These are phyloP conservation scores for Penicillium glabrum DNA, from an alignment of 2,329 filamentous ascomycete species.

Conservation along the genomic window DNA sequence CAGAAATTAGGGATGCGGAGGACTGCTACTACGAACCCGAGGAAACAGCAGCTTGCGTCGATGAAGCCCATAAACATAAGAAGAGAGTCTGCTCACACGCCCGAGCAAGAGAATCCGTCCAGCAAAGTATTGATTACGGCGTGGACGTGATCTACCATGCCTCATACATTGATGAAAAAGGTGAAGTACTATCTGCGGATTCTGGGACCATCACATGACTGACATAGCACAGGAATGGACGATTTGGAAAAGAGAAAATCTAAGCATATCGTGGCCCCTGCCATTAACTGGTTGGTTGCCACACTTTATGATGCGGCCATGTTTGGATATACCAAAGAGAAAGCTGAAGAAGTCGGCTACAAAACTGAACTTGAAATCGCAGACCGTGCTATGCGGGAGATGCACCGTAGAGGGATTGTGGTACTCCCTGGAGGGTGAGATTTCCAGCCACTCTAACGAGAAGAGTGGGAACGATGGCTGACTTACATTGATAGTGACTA, in stretches of 20 bases:
- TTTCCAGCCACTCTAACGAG: accelerated
- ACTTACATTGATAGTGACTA: background rate
- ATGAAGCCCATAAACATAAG: background rate
- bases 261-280: background rate
- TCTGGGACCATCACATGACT: background rate
- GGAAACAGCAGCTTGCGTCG: background rate
- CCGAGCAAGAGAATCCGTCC: background rate
- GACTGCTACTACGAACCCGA: background rate
- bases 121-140: background rate
- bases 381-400: background rate
- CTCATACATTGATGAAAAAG: background rate
- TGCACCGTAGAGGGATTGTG: background rate
- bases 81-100: background rate
- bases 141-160: background rate
- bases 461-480: background rate
- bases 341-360: background rate
- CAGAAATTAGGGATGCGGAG: background rate
- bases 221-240: background rate
- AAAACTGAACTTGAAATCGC: background rate
- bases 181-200: background rate
- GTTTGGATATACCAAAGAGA: background rate
- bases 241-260: background rate
- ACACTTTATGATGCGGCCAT: background rate
- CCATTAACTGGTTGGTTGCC: background rate
- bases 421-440: background rate